phyloP scores from a whole-genome alignment of 1,284 basidiomycete genomes.

The Hypsizygus ulmarius region DNA sequence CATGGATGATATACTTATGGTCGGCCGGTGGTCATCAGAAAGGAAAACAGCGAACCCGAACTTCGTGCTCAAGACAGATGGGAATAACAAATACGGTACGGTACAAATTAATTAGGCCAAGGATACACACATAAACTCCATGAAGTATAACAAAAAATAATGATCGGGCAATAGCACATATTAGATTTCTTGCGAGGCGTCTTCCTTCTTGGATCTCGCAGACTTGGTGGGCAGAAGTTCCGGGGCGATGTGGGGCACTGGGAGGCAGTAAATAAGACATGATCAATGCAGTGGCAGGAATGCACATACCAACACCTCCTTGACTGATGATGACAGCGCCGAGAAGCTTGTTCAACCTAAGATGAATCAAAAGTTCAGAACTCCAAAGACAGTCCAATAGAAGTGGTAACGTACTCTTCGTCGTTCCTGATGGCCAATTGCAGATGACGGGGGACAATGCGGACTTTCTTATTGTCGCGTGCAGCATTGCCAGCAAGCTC shows the following conservation, averaged over 20 bases:
- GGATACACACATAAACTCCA: not conserved
- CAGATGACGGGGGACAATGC: conserved; percentile 83
- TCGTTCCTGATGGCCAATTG: conserved; percentile 86
- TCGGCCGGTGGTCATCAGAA: no score
- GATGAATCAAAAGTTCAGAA: conserved; percentile 3
- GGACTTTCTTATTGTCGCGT: conserved; percentile 74
- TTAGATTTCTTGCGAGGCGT: conserved; percentile 12
- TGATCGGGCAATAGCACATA: not conserved
- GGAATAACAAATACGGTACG: no score
- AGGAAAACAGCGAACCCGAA: no score
- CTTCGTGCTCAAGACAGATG: no score
- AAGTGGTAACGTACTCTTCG: conserved; percentile 53
- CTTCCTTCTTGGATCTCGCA: not conserved
- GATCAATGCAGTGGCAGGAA: not conserved
- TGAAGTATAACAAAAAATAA: not conserved
- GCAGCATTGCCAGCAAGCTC: conserved; percentile 86
- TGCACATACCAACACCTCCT: conserved; percentile 63
- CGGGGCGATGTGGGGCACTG: conserved; percentile 19
- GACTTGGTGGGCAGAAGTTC: conserved; percentile 14
- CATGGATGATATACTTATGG: no score
- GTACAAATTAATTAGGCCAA: no score
- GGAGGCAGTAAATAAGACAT: not conserved
- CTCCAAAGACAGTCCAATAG: not conserved
- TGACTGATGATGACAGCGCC: conserved; percentile 79
- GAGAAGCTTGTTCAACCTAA: conserved; percentile 67